Base-by-base conservation (phyloP, 768 basidiomycete genomes). In the Rhizopogon vulgaris region DNA sequence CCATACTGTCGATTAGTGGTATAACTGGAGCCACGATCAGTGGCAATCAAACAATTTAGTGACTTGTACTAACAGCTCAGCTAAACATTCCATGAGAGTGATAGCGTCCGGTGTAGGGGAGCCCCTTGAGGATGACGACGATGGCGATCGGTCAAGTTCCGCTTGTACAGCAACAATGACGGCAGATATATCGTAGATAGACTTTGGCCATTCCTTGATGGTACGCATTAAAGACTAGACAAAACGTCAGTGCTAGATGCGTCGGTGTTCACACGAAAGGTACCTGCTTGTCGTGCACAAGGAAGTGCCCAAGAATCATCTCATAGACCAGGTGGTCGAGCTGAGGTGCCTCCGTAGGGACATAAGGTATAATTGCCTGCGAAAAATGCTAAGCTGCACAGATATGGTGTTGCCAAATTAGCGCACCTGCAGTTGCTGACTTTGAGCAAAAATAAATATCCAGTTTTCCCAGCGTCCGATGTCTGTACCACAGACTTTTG, bases 401-500 rank as follows among this genome's bases (percentile, higher is more conserved):
- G 25, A 34, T 46, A 22, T 25, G 14, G 10, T 34, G 46, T 18
- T 22, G n/a, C 9, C 8, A 18, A 10, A 9, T 40, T 2, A 18
- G 67, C 79, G 22, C 54, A 90, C 93, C 68, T 88, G 83, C 14
- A 97, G 71, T 52, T 92, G 84, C 24, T 80, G 77, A 59, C 85
- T 80, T 65, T 92, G 83, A 1, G 87, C 88, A 63, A 95, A 98
- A 12, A 80, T 72, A 60, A 96, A 95, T 61, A 97, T 89, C 90
- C 90, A 96, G 59, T 87, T 82, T 63, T 97, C 94, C 96, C 96
- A 99, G n/a, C 80, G 77, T 60, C 83, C 85, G 10, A 77, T 69
- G 59, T 95, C 82, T 40, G 82, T 81, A 3, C 80, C 85, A 57
- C 95, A 88, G 6, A 97, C 91, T 64, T 89, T 93, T 0, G 91